Evolutionary conservation across 208 protist genomes (phyloP).

Genomic region (Acanthamoeba triangularis): DNA sequence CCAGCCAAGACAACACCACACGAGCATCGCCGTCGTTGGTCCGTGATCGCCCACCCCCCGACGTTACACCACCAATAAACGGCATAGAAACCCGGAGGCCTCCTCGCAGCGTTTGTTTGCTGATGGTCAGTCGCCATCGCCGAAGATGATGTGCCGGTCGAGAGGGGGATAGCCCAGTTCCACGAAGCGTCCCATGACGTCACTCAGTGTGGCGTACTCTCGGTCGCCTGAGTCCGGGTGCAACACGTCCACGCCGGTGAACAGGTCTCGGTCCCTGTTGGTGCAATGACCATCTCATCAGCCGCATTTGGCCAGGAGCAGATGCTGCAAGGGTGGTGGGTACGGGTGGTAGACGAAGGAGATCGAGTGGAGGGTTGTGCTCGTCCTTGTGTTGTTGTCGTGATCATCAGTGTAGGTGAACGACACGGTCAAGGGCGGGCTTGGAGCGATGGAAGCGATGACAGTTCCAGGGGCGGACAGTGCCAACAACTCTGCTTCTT

Average conservation of each 20-base stretch:
- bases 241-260: constrained; percentile 1
- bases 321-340: neutral
- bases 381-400: neutral
- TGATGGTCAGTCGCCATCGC: neutral
- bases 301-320: neutral
- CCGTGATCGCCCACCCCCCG: no score
- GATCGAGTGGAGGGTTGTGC: neutral
- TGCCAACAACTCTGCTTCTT: neutral
- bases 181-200: neutral
- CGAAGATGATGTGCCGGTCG: constrained; percentile 16
- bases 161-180: neutral
- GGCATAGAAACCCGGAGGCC: no score
- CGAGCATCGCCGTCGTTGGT: no score
- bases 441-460: neutral
- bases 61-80: neutral
- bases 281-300: neutral
- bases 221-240: neutral
- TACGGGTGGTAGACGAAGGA: constrained; percentile 24
- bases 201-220: neutral
- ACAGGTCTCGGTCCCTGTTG: neutral
- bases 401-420: constrained; percentile 31
- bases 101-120: no score
- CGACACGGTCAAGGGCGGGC: neutral
- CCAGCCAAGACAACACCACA: no score
- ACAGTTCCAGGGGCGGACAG: neutral